Evolutionary conservation across 495 filamentous ascomycete species (phyloP).

Genomic region (Penicillium canariense): DNA sequence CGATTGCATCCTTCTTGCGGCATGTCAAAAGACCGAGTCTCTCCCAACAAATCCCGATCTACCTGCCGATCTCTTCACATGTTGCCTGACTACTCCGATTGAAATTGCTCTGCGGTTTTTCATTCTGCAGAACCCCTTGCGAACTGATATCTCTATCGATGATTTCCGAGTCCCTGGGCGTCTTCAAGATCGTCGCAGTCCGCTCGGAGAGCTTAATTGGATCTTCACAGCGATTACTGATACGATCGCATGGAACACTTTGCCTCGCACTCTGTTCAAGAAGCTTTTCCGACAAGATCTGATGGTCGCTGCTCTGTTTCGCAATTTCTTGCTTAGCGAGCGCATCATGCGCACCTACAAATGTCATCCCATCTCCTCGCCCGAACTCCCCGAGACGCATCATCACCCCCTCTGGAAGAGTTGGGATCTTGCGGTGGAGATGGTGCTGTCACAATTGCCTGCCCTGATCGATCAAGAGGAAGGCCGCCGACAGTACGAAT

Average conservation of each 20-base stretch:
- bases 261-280: slow-evolving; percentile 86
- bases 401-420: slow-evolving; percentile 94
- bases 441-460: slow-evolving; percentile 89
- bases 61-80: slow-evolving; percentile 94
- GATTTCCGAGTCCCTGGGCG: slow-evolving; percentile 77
- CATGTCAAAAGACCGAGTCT: slow-evolving; percentile 83
- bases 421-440: slow-evolving; percentile 96
- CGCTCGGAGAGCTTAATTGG: slow-evolving; percentile 96
- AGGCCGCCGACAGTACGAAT: slow-evolving; percentile 77
- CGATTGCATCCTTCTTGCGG: slow-evolving; percentile 89
- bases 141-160: slow-evolving; percentile 69
- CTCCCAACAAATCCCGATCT: slow-evolving; percentile 95
- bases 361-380: slow-evolving; percentile 88
- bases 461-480: slow-evolving; percentile 72
- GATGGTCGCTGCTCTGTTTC: slow-evolving; percentile 97
- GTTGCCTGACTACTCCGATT: slow-evolving; percentile 93
- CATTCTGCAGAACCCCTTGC: slow-evolving; percentile 85
- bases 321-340: slow-evolving; percentile 93
- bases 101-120: slow-evolving; percentile 96
- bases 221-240: slow-evolving; percentile 99
- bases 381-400: slow-evolving; percentile 85
- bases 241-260: slow-evolving; percentile 96
- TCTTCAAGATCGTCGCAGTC: slow-evolving; percentile 89
- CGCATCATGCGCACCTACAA: slow-evolving; percentile 93
- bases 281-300: slow-evolving; percentile 96